Evolutionary conservation across 192 early-diverging fungal genomes (phyloP).

Genomic region (Globomyces pollinis-pini): DNA sequence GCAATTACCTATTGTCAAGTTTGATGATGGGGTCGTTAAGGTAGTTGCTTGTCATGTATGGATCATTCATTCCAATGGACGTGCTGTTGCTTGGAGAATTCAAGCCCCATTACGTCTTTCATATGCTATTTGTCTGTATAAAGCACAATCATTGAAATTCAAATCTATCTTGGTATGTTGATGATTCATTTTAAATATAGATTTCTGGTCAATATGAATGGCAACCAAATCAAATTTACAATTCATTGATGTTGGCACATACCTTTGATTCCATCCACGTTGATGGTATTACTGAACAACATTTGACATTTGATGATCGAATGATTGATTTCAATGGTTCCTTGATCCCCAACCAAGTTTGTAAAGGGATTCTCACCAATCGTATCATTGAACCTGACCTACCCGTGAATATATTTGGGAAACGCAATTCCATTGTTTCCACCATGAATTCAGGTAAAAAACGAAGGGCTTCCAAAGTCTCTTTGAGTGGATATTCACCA

Average conservation of each 20-base stretch:
- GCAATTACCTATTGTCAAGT: not conserved
- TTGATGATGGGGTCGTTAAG: not conserved
- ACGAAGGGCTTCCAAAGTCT: not conserved
- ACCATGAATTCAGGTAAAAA: not conserved
- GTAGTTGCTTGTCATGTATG: constrained; percentile 1
- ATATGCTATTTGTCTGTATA: not conserved
- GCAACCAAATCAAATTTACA: constrained; percentile 1
- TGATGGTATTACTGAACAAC: not conserved
- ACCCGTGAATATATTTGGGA: not conserved
- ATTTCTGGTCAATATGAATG: not conserved
- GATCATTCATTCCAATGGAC: not conserved
- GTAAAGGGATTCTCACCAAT: not conserved
- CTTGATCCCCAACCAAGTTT: not conserved
- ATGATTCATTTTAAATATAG: not conserved
- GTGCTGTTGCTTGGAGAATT: constrained; percentile 3
- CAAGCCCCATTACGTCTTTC: constrained; percentile 1
- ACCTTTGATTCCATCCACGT: not conserved
- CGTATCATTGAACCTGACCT: not conserved
- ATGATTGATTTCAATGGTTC: not conserved
- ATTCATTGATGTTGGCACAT: not conserved
- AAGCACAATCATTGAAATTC: not conserved
- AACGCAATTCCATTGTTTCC: not conserved
- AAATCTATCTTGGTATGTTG: not conserved
- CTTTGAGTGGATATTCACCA: too few species aligned
- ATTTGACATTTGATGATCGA: not conserved